Base-by-base conservation (phyloP, 805 yeast species). In the Nadsonia fulvescens region DNA sequence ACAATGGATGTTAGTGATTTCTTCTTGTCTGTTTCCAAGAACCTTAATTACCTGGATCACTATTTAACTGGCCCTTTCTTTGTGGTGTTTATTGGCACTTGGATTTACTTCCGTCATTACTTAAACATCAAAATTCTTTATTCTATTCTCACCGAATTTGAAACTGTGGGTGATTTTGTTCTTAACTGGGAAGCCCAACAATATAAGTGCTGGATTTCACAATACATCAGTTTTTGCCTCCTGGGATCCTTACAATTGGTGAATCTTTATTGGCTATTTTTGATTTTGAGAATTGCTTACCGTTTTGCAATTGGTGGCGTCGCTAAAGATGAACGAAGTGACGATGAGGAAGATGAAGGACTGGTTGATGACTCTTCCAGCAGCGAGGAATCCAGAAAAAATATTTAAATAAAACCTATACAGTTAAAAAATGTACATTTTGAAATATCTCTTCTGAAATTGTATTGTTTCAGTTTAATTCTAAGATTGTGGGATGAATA, bases 1-100 rank as follows among this genome's bases (percentile, higher is more conserved):
- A 81, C 96, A 13, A 89, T 89, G 99, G 99, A 89, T 51, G 63
- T 82, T 19, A 76, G 93, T 10, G 99, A 89, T 56, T 70, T 81
- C 50, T 77, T 82, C 53, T 57, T 89, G 37, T 74, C 94, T 5
- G 39, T 59, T 4, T 78, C 95, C 15, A 89, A 89, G 51, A 68
- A 79, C n/a, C 53, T 81, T 33, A 86, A 79, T 53, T 89, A 89
- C 47, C 49, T 91, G 32, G 77, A 82, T 39, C 70, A 82, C 3
- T 40, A 59, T 4, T 31, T 67, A 4, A 66, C 72, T 3, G 69
- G 63, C 0, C 73, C 76, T 8, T 65, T 77, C 41, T 79, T 79
- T 38, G 39, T 63, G 6, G n/a, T 66, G 2, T 91, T 89, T 39
- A 63, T 75, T 24, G 42, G 40, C 4, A 63, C 64, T 15, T 89